These are phyloP conservation scores for Termitomyces bulborhizus DNA, from an alignment of 768 basidiomycete genomes.

Conservation along the genomic window DNA sequence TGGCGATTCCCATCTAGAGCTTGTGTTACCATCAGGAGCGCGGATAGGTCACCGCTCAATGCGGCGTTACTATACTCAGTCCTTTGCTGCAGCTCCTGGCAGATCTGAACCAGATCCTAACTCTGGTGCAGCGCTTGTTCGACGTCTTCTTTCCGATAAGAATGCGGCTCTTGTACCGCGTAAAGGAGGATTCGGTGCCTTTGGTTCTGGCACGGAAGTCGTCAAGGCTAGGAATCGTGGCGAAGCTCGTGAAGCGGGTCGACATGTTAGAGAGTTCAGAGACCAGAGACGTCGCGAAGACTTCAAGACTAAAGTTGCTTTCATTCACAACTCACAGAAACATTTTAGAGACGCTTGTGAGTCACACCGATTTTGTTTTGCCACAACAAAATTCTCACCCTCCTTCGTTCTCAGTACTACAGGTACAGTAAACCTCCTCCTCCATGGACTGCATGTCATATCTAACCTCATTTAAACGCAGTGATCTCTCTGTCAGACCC, in stretches of 20 bases:
- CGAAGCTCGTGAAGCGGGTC: conserved; percentile 88
- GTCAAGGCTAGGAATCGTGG: conserved; percentile 92
- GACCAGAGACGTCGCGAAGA: conserved; percentile 75
- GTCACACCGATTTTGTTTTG: conserved; percentile 19
- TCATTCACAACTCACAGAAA: conserved; percentile 81
- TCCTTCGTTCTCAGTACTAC: conserved; percentile 10
- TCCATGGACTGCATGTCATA: not conserved
- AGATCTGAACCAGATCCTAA: conserved; percentile 52
- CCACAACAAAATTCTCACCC: not conserved
- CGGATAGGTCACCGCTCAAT: conserved; percentile 90
- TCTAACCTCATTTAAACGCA: not conserved
- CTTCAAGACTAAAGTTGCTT: conserved; percentile 80
- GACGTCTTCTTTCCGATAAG: conserved; percentile 72
- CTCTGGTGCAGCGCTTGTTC: conserved; percentile 72
- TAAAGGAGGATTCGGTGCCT: conserved; percentile 84
- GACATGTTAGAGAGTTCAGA: conserved; percentile 78
- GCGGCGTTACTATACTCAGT: conserved; percentile 82
- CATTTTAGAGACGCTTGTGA: conserved; percentile 74
- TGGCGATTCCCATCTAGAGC: conserved; percentile 78
- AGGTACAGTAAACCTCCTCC: conserved; percentile 7
- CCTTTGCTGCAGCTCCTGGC: conserved; percentile 44
- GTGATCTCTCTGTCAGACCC: not conserved
- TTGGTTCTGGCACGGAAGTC: conserved; percentile 73
- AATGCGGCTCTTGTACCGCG: conserved; percentile 80
- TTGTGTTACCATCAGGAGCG: conserved; percentile 88